Evolutionary conservation across 2,329 filamentous ascomycete species (phyloP).

Genomic region (Diaporthe australafricana): DNA sequence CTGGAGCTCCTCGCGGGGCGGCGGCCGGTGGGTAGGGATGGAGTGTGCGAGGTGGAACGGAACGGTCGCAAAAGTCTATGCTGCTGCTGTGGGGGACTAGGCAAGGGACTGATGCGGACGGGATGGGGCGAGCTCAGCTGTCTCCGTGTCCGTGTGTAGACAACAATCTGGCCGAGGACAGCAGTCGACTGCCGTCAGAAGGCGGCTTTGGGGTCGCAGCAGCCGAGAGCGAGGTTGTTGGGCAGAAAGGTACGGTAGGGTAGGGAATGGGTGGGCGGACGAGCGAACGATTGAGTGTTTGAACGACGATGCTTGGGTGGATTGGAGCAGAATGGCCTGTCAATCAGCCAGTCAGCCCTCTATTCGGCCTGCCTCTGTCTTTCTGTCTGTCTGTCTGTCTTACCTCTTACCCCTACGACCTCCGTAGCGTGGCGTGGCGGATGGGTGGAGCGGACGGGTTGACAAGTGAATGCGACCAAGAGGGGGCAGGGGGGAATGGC

Average conservation of each 20-base stretch:
- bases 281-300: constrained; percentile 5
- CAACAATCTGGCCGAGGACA: constrained; percentile 25
- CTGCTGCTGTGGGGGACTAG: constrained; percentile 8
- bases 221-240: constrained; percentile 21
- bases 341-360: constrained; percentile 4
- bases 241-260: constrained; percentile 6
- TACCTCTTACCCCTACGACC: constrained; percentile 16
- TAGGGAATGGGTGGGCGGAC: constrained; percentile 5
- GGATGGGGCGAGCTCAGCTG: constrained; percentile 1
- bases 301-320: constrained; percentile 10
- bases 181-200: constrained; percentile 21
- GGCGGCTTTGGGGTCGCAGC: constrained; percentile 10
- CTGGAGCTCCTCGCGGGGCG: constrained; percentile 13
- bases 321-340: constrained; percentile 27
- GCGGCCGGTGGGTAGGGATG: constrained; percentile 9
- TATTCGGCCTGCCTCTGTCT: neutral
- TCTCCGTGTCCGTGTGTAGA: neutral
- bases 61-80: constrained; percentile 11
- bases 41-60: constrained; percentile 9
- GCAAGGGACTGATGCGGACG: neutral
- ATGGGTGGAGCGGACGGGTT: constrained; percentile 17
- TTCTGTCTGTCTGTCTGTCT: too few species aligned
- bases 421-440: constrained; percentile 25
- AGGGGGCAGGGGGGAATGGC: neutral
- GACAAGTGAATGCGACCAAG: constrained; percentile 21